Percentiles rank a stretch among this genome's conserved stretches.
phyloP scores from a whole-genome alignment of 2,329 filamentous ascomycete species.

The Colletotrichum plurivorum region DNA sequence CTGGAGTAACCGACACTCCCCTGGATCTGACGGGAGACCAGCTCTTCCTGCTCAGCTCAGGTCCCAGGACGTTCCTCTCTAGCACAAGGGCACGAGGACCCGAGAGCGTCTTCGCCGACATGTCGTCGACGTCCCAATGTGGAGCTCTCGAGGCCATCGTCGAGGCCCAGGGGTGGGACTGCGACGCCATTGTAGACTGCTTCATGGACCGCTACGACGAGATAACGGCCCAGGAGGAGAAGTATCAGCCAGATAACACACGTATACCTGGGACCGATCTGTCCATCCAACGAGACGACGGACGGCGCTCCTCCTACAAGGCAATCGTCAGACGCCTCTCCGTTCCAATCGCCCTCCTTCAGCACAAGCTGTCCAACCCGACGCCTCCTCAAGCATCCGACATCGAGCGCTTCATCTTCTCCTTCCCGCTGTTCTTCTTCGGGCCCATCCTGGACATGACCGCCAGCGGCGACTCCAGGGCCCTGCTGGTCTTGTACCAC shows the following conservation, averaged over 20 bases:
- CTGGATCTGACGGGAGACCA: conserved; percentile 45
- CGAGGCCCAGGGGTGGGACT: conserved; percentile 39
- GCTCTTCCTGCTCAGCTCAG: conserved; percentile 47
- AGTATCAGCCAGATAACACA: background rate
- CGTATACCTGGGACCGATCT: too few species aligned
- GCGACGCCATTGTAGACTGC: conserved; percentile 30
- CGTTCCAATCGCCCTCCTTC: conserved; percentile 38
- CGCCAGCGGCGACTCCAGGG: conserved; percentile 44
- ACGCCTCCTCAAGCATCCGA: conserved; percentile 31
- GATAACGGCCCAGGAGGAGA: background rate
- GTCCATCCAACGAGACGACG: background rate
- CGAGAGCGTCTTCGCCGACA: conserved; percentile 41
- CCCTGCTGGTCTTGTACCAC: conserved; percentile 46
- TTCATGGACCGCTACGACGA: conserved; percentile 46
- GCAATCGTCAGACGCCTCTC: conserved; percentile 41
- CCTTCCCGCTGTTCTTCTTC: conserved; percentile 48
- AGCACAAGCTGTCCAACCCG: conserved; percentile 2
- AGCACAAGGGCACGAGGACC: conserved; percentile 20
- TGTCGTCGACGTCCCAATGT: conserved; percentile 41
- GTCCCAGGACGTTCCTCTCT: conserved; percentile 41
- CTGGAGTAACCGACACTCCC: conserved; percentile 1
- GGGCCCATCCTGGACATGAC: conserved; percentile 45
- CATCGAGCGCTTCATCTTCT: conserved; percentile 46
- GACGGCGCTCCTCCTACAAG: conserved; percentile 43
- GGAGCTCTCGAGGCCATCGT: conserved; percentile 41